Conservation (phyloP, 768 basidiomycete genomes). For the Psilocybe cubensis region DNA sequence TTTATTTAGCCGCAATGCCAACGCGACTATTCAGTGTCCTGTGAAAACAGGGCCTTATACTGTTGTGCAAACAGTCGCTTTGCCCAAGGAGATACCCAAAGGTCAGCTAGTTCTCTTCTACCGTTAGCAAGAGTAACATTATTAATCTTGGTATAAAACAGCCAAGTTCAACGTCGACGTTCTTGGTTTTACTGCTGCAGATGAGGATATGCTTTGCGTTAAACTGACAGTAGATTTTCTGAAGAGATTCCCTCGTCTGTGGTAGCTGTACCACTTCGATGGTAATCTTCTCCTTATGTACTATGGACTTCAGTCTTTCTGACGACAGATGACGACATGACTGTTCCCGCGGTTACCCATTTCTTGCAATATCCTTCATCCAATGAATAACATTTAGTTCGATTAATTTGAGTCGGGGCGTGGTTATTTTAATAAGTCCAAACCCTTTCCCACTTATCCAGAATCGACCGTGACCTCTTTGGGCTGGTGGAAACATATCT, state of each 20-base stretch:
- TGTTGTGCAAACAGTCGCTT: constrained; percentile 80
- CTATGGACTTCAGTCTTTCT: neutral
- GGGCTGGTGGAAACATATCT: neutral
- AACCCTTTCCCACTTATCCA: neutral
- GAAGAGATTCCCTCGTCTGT: constrained; percentile 41
- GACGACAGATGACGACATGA: neutral
- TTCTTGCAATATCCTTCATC: neutral
- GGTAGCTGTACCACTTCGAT: constrained; percentile 20
- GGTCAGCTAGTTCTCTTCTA: constrained; percentile 39
- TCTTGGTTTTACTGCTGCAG: constrained; percentile 68
- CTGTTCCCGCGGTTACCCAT: neutral
- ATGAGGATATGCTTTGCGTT: constrained; percentile 81
- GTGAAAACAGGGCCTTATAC: constrained; percentile 70
- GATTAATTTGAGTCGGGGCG: too few relatives aligned
- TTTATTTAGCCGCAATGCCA: constrained; percentile 63
- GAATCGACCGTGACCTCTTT: neutral
- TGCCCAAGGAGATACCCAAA: constrained; percentile 91
- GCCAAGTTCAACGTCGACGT: constrained; percentile 85
- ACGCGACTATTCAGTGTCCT: constrained; percentile 84
- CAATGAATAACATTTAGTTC: neutral
- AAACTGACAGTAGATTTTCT: constrained; percentile 81
- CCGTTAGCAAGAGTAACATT: neutral
- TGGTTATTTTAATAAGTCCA: too few relatives aligned
- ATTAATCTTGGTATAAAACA: constrained; percentile 31
- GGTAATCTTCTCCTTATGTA: neutral